Conservation (phyloP, 2,329 filamentous ascomycete genomes). For the Xylariales sp. region DNA sequence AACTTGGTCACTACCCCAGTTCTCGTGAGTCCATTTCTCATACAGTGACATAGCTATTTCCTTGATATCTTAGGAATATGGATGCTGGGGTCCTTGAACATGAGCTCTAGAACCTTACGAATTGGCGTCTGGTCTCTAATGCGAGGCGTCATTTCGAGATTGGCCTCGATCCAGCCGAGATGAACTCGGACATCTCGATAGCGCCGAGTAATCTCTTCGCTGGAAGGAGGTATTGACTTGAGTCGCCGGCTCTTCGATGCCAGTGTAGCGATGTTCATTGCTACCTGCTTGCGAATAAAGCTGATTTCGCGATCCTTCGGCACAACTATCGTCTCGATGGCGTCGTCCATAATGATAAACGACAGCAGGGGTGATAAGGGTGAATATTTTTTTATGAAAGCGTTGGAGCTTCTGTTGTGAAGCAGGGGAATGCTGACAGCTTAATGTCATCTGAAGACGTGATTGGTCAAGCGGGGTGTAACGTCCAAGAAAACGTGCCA, state of each 20-base stretch:
- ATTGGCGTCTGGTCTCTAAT: not conserved
- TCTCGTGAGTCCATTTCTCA: constrained; percentile 17
- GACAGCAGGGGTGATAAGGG: no score
- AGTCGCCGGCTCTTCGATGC: not conserved
- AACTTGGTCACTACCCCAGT: constrained; percentile 18
- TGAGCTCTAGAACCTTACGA: not conserved
- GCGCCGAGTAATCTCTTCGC: not conserved
- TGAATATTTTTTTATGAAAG: no score
- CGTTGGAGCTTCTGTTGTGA: no score
- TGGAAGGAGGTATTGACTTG: not conserved
- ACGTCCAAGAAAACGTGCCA: no score
- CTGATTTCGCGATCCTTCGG: not conserved
- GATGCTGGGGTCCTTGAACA: constrained; percentile 5
- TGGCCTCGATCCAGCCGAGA: not conserved
- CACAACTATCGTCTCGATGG: not conserved
- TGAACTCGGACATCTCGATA: not conserved
- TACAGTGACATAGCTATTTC: constrained; percentile 11
- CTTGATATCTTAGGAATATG: constrained; percentile 16
- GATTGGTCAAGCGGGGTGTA: no score
- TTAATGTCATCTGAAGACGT: no score
- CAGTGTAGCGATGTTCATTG: not conserved
- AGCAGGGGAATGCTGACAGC: no score
- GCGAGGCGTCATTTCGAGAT: not conserved
- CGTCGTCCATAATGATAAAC: no score
- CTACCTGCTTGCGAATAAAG: not conserved